These are phyloP conservation scores for Citrullus colocynthis DNA, from an alignment of 306 rosid genomes.

Conservation along the genomic window DNA sequence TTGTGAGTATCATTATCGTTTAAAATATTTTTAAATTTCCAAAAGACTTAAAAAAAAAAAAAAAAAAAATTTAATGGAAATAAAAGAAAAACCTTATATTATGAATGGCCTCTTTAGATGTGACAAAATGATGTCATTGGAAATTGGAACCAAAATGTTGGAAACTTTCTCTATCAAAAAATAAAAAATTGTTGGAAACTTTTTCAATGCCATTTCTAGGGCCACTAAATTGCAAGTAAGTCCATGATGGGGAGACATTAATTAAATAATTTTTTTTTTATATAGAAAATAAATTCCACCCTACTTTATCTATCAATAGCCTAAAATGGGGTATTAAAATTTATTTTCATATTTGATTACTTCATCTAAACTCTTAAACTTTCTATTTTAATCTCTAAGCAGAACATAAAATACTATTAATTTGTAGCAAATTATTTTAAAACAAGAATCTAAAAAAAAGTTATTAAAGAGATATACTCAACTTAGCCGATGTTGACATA, in stretches of 20 bases:
- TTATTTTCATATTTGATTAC: neutral
- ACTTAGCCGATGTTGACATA: neutral
- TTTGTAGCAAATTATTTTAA: neutral
- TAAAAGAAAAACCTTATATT: too few relatives aligned
- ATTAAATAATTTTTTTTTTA: neutral
- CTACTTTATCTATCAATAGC: neutral
- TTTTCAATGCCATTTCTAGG: neutral
- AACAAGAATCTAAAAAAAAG: too few relatives aligned
- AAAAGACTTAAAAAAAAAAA: too few relatives aligned
- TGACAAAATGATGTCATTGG: neutral
- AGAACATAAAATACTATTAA: neutral
- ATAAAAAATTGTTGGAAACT: neutral
- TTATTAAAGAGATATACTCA: too few relatives aligned
- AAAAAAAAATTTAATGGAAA: too few relatives aligned
- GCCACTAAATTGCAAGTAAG: neutral
- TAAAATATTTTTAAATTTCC: too few relatives aligned
- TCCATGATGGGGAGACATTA: neutral
- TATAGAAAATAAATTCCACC: neutral
- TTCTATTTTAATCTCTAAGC: too few relatives aligned
- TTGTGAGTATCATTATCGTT: neutral
- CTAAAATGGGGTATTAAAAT: neutral
- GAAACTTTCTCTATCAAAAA: neutral
- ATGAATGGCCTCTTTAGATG: neutral
- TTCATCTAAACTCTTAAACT: neutral
- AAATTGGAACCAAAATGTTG: neutral